Evolutionary conservation across 73 alveolate species (phyloP).

Genomic region (Paramecium sexaurelia): DNA sequence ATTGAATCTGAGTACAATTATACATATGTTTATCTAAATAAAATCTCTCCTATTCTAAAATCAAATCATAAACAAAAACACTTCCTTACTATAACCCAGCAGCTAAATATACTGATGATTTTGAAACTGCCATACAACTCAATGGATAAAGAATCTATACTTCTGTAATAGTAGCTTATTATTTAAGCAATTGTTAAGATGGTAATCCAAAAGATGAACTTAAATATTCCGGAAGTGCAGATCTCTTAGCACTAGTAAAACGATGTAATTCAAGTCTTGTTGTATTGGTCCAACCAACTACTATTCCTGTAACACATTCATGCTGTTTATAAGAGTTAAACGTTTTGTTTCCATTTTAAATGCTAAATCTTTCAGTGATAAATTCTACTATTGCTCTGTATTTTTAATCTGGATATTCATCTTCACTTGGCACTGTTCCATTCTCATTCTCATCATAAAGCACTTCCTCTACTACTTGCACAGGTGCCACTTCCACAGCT

Average conservation of each 20-base stretch:
- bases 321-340: slow-evolving; percentile 24
- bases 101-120: not conserved
- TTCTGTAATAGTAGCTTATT: not conserved
- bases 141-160: not conserved
- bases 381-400: slow-evolving; percentile 43
- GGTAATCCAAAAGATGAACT: slow-evolving; percentile 30
- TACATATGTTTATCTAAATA: slow-evolving; percentile 56
- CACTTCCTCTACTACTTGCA: slow-evolving; percentile 51
- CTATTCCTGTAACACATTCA: slow-evolving; percentile 54
- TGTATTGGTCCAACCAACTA: slow-evolving; percentile 60
- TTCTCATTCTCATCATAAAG: slow-evolving; percentile 3
- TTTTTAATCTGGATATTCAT: slow-evolving; percentile 38
- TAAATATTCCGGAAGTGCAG: slow-evolving; percentile 47
- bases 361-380: not conserved
- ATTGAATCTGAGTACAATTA: slow-evolving; percentile 27
- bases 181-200: not conserved
- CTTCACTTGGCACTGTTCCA: not conserved
- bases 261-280: slow-evolving; percentile 56
- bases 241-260: slow-evolving; percentile 24
- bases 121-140: not conserved
- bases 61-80: slow-evolving; percentile 49
- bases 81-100: slow-evolving; percentile 56
- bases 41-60: slow-evolving; percentile 28
- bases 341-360: slow-evolving; percentile 44
- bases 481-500: slow-evolving; percentile 13